Conservation (phyloP, 805 yeast species). For the Spencermartinsiella europaea region DNA sequence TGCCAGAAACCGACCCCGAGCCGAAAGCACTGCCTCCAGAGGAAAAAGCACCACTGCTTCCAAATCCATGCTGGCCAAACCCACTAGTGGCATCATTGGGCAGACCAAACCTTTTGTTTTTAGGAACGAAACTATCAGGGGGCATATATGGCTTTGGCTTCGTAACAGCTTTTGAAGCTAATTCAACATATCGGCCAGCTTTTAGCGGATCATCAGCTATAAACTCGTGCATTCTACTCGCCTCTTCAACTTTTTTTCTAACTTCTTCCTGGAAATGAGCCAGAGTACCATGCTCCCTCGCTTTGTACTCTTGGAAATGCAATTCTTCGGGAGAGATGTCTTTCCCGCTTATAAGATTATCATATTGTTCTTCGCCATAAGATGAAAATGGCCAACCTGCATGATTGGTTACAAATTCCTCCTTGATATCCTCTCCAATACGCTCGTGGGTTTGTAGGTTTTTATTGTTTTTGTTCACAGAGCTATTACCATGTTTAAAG, state of each 20-base stretch:
- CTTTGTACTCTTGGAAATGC: constrained; percentile 17
- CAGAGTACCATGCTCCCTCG: constrained; percentile 4
- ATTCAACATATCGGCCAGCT: constrained; percentile 56
- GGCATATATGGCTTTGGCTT: constrained; percentile 14
- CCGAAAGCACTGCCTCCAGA: constrained; percentile 13
- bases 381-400: constrained; percentile 14
- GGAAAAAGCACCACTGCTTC: constrained; percentile 20
- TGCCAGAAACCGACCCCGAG: constrained; percentile 11
- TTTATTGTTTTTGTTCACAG: not conserved
- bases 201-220: constrained; percentile 39
- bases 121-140: not conserved
- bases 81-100: constrained; percentile 1
- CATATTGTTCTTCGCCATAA: constrained; percentile 10
- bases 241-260: constrained; percentile 39
- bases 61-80: not conserved
- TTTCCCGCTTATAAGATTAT: constrained; percentile 14
- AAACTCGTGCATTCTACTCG: constrained; percentile 38
- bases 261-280: constrained; percentile 7
- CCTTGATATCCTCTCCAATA: constrained; percentile 3
- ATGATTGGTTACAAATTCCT: constrained; percentile 7
- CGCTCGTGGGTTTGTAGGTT: constrained; percentile 4
- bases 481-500: constrained; percentile 13
- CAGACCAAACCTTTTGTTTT: not conserved
- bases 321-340: constrained; percentile 21
- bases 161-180: constrained; percentile 33